These are phyloP conservation scores for Teunomyces lycoperdinae DNA, from an alignment of 805 yeast species.

Conservation along the genomic window DNA sequence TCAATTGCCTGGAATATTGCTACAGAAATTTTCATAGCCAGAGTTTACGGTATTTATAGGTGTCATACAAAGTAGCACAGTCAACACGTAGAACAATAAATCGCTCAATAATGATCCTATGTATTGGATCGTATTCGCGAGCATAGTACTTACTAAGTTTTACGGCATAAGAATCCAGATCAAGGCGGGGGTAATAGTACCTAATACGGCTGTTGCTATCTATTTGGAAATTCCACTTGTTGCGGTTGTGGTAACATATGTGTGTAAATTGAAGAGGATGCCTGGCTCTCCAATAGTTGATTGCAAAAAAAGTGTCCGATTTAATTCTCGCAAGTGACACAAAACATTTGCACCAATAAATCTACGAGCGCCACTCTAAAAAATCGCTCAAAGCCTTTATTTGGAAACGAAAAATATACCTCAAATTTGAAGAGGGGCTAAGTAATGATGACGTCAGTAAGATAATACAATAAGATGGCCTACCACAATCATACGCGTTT, in stretches of 20 bases:
- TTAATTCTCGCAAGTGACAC: conserved; percentile 3
- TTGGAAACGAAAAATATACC: not conserved
- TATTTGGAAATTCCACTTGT: not conserved
- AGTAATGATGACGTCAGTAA: not conserved
- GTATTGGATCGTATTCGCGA: not conserved
- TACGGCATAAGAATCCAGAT: too few relatives aligned
- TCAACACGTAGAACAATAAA: not conserved
- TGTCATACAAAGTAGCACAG: not conserved
- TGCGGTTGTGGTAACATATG: not conserved
- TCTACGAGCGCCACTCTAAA: not conserved
- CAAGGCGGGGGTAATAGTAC: not conserved
- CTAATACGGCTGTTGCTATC: not conserved
- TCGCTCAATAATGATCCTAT: not conserved
- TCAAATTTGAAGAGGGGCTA: not conserved
- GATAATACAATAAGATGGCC: not conserved
- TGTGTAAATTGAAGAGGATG: not conserved
- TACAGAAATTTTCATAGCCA: not conserved
- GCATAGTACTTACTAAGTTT: not conserved
- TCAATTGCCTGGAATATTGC: not conserved
- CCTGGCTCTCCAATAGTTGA: not conserved
- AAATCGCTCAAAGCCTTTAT: not conserved
- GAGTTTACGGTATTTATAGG: not conserved
- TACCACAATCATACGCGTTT: too few relatives aligned
- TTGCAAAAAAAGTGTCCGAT: not conserved
- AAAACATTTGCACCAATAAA: conserved; percentile 1